A percentile compares a stretch with the other conserved stretches of the same genome.
phyloP scores from a whole-genome alignment of 2,329 filamentous ascomycete genomes.

The Xylariaceae sp. region DNA sequence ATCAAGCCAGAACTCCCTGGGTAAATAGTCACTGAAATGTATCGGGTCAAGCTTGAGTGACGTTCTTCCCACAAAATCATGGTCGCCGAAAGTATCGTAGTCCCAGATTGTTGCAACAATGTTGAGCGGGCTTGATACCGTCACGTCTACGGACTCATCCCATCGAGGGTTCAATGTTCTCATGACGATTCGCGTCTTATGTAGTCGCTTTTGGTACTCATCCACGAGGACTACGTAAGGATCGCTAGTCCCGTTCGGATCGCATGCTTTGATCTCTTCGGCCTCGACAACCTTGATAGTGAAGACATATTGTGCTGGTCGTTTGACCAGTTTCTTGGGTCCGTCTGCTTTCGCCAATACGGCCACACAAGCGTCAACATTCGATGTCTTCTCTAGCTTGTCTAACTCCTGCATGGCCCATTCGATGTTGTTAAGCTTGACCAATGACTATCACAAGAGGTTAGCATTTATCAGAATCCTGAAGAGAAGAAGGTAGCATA shows the following conservation, averaged over 20 bases:
- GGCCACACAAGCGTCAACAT: constrained; percentile 84
- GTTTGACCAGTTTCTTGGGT: constrained; percentile 58
- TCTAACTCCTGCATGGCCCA: constrained; percentile 91
- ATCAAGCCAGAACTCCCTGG: constrained; percentile 95
- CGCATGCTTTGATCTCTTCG: constrained; percentile 96
- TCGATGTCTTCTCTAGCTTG: constrained; percentile 80
- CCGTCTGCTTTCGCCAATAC: constrained; percentile 71
- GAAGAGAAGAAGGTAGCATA: constrained; percentile 37
- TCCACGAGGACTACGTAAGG: constrained; percentile 96
- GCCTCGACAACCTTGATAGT: constrained; percentile 98
- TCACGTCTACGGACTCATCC: constrained; percentile 97
- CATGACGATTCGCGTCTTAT: constrained; percentile 90
- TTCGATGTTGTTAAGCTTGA: constrained; percentile 97
- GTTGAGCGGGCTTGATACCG: constrained; percentile 84
- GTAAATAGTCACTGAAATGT: constrained; percentile 93
- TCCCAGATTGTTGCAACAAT: constrained; percentile 98
- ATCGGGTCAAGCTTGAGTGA: constrained; percentile 96
- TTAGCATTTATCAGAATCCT: constrained; percentile 27
- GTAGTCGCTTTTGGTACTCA: constrained; percentile 93
- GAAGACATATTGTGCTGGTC: constrained; percentile 87
- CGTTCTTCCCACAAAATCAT: constrained; percentile 95
- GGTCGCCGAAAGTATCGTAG: constrained; percentile 93
- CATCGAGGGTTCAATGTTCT: constrained; percentile 88
- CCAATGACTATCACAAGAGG: constrained; percentile 63
- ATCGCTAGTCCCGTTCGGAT: constrained; percentile 89